phyloP scores from a whole-genome alignment of 176 grass and related monocot genomes.

The Musa itinerans region DNA sequence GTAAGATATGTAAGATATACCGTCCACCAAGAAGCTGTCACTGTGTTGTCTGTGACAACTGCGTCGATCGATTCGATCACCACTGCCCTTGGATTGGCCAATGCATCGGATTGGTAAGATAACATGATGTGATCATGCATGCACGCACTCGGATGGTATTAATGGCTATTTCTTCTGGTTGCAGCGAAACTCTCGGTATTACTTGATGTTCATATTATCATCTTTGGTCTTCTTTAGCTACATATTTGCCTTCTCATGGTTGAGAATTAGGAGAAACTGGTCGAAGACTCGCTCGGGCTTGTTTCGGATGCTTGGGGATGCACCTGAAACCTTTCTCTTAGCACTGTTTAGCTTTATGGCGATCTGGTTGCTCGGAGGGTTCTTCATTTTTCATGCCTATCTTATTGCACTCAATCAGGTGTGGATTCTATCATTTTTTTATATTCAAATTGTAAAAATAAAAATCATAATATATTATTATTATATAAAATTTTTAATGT shows the following conservation, averaged over 20 bases:
- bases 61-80: conserved; percentile 58
- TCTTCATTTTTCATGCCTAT: conserved; percentile 35
- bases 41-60: conserved; percentile 58
- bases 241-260: conserved; percentile 26
- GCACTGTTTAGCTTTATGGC: conserved; percentile 39
- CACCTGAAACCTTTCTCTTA: conserved; percentile 39
- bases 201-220: conserved; percentile 37
- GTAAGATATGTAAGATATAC: conserved; percentile 41
- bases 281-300: neutral
- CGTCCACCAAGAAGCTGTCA: conserved; percentile 48
- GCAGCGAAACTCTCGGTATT: conserved; percentile 52
- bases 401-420: conserved; percentile 55
- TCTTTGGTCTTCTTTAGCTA: conserved; percentile 35
- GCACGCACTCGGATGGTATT: neutral
- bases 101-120: conserved; percentile 55
- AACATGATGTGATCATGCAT: neutral
- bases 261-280: conserved; percentile 30
- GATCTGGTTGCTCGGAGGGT: conserved; percentile 32
- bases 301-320: conserved; percentile 15
- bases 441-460: no score
- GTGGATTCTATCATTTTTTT: neutral
- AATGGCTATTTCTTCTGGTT: neutral
- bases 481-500: no score
- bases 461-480: no score
- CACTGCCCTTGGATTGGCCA: conserved; percentile 59